Base-by-base conservation (phyloP, 1,284 basidiomycete species). In the Fomitopsis schrenkii region DNA sequence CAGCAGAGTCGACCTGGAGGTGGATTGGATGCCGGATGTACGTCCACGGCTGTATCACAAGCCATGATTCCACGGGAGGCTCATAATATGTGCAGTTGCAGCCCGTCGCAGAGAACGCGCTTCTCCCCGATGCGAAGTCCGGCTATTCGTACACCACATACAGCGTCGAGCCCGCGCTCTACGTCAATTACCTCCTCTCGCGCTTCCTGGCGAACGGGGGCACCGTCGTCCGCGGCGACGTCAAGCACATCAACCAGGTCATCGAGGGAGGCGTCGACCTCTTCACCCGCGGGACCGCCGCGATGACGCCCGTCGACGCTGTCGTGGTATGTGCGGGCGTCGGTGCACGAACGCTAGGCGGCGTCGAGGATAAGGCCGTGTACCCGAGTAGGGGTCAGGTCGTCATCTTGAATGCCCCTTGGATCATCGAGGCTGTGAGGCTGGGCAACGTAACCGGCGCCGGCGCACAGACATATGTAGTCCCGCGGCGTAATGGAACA, bases 401-500 rank as follows among this genome's bases (percentile, higher is more conserved):
- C 5, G 33, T 53, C 30, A 33, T 53, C 8, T 17, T 53, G 50
- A 53, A 38, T 4, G 33, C 50, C 1, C 50, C 50, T 9, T 53
- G 50, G 50, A 53, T 53, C 30, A 35, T 33, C 15, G n/a, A 33
- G 15, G 50, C 50, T 2, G 30, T 38, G 17, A 10, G 50, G 50
- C 6, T 53, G 35, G n/a, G 50, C 50, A 33, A 33, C 26, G 15
- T 30, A 12, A 53, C 50, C 5, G 50, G 50, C 8, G 26, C 45
- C 12, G 33, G 50, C 6, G 50, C 30, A 28, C 50, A 53, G 76
- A 84, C 84, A 45, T 94, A 92, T 72, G 79, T 89, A 62, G 90
- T 94, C 66, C 91, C 91, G 30, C 77, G 86, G 64, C 17, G 48
- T 10, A n/a, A 50, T 63, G 87, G 90, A 30, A 81, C 89, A 63